Percentiles rank a stretch among this genome's conserved stretches.
phyloP scores from a whole-genome alignment of 495 filamentous ascomycete species.

The Cercophora scortea region DNA sequence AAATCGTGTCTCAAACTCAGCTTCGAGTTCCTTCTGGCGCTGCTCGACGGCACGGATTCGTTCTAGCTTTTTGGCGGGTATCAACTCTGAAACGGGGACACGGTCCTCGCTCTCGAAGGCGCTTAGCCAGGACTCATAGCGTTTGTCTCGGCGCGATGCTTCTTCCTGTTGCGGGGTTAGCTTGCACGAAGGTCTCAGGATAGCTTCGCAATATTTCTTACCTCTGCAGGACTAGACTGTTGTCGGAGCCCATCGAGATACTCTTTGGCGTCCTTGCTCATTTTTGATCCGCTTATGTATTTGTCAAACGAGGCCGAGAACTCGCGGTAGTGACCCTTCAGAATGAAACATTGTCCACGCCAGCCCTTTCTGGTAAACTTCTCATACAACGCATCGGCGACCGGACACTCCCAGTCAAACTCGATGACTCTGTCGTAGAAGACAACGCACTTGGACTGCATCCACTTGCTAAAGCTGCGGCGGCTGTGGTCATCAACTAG shows the following conservation, averaged over 20 bases:
- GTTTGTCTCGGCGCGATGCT: constrained; percentile 13
- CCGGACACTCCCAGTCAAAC: constrained; percentile 38
- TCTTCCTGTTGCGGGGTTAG: constrained; percentile 23
- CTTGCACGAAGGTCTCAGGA: not conserved
- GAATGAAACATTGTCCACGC: constrained; percentile 36
- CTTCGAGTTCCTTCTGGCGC: constrained; percentile 32
- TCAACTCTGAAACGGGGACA: constrained; percentile 24
- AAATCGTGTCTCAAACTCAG: constrained; percentile 27
- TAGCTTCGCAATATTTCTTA: constrained; percentile 7
- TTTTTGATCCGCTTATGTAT: constrained; percentile 34
- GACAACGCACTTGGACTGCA: constrained; percentile 34
- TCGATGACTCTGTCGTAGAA: constrained; percentile 40
- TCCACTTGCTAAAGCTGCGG: constrained; percentile 37
- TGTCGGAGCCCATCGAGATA: constrained; percentile 32
- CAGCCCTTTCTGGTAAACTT: constrained; percentile 35
- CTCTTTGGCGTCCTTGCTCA: constrained; percentile 31
- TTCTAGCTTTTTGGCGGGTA: constrained; percentile 29
- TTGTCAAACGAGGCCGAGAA: constrained; percentile 38
- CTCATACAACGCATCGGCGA: constrained; percentile 30
- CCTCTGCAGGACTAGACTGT: constrained; percentile 21
- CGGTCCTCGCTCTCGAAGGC: constrained; percentile 30
- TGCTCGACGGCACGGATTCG: constrained; percentile 26
- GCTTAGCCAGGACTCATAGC: constrained; percentile 30
- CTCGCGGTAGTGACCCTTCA: constrained; percentile 43
- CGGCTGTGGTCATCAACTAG: constrained; percentile 36